Evolutionary conservation across 495 filamentous ascomycete species (phyloP).

Genomic region (Neurospora cerealis): DNA sequence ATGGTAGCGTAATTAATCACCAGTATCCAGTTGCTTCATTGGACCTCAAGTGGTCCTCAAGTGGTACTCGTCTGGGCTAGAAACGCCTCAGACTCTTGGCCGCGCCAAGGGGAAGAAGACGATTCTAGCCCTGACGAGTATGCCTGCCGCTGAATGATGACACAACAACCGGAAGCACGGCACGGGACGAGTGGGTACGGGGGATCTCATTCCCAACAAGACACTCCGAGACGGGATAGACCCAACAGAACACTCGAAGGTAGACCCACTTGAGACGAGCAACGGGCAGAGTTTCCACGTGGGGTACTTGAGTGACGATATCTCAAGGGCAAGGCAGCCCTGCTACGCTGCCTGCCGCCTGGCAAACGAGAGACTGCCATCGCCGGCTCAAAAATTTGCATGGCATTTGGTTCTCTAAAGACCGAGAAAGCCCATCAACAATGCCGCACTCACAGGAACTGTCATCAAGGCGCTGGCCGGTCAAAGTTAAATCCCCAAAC

Average conservation of each 20-base stretch:
- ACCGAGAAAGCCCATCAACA: not conserved
- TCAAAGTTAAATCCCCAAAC: not conserved
- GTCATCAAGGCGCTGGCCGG: not conserved
- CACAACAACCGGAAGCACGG: not conserved
- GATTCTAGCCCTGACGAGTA: too few species aligned
- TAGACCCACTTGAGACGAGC: not conserved
- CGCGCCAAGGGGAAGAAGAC: too few species aligned
- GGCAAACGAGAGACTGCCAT: not conserved
- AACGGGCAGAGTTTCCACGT: not conserved
- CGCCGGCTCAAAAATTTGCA: not conserved
- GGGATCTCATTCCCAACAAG: not conserved
- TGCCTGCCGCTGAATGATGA: not conserved
- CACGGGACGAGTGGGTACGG: not conserved
- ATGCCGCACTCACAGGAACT: not conserved
- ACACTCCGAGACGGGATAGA: not conserved
- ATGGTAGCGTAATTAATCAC: not conserved
- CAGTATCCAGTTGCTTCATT: not conserved
- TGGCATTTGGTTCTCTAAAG: not conserved
- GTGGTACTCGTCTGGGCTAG: too few species aligned
- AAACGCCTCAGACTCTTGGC: too few species aligned
- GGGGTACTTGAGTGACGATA: not conserved
- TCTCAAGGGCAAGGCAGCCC: not conserved
- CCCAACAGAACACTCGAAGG: not conserved
- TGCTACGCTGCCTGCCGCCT: not conserved
- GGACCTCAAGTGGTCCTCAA: not conserved